Conservation (phyloP, 495 filamentous ascomycete genomes). For the Cenococcum geophilum region DNA sequence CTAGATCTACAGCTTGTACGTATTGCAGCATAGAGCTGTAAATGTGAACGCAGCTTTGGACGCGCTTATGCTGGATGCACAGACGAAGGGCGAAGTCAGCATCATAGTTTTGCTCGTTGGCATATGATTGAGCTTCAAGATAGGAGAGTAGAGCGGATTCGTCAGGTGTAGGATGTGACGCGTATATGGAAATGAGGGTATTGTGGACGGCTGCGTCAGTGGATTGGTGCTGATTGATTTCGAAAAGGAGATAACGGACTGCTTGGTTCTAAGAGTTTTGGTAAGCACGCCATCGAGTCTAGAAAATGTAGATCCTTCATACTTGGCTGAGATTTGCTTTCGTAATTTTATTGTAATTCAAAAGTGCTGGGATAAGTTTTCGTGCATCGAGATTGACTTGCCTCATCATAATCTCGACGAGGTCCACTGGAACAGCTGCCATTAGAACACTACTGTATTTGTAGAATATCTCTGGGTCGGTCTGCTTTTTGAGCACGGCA, state of each 20-base stretch:
- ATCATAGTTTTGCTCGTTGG: conserved; percentile 67
- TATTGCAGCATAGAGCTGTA: conserved; percentile 95
- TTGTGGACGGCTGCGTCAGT: conserved; percentile 92
- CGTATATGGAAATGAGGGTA: conserved; percentile 92
- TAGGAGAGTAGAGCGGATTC: conserved; percentile 82
- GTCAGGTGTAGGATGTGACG: conserved; percentile 71
- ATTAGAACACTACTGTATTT: conserved; percentile 94
- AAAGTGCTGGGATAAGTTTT: conserved; percentile 82
- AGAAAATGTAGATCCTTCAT: background rate
- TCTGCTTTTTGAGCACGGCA: conserved; percentile 83
- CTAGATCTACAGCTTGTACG: conserved; percentile 83
- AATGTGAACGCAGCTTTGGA: conserved; percentile 90
- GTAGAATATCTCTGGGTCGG: conserved; percentile 87
- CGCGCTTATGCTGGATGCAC: conserved; percentile 87
- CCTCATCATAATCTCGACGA: conserved; percentile 90
- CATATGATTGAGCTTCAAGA: conserved; percentile 64
- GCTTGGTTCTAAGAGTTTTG: conserved; percentile 69
- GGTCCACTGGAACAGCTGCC: conserved; percentile 72
- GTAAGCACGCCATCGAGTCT: background rate
- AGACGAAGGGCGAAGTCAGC: conserved; percentile 95
- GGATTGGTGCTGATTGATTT: conserved; percentile 79
- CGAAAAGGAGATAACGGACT: conserved; percentile 85
- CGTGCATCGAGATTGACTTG: conserved; percentile 82
- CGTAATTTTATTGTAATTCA: conserved; percentile 82
- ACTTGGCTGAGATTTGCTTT: conserved; percentile 46